These are phyloP conservation scores for Nakaseomyces nivariensis DNA, from an alignment of 1,139 yeast species.

Conservation along the genomic window DNA sequence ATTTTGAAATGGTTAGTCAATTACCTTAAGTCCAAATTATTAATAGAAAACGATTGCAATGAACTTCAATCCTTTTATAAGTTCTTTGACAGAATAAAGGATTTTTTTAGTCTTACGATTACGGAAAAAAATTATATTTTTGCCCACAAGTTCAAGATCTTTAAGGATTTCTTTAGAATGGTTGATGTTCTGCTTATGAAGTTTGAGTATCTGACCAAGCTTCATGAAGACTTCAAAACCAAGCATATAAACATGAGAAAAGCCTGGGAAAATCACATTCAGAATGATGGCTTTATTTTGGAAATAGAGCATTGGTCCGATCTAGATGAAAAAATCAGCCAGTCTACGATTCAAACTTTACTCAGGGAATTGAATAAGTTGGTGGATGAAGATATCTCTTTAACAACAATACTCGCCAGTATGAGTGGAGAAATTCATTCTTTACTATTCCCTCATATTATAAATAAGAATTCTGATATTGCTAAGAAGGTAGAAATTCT, in stretches of 20 bases:
- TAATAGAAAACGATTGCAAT: not conserved
- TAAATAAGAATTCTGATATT: not conserved
- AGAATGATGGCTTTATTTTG: not conserved
- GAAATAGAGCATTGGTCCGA: not conserved
- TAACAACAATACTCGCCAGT: not conserved
- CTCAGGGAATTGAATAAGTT: not conserved
- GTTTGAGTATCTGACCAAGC: not conserved
- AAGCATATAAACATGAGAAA: constrained; percentile 2
- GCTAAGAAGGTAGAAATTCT: not conserved
- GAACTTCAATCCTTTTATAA: not conserved
- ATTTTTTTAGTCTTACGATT: not conserved
- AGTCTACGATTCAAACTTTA: not conserved
- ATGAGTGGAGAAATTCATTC: not conserved
- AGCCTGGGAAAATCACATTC: not conserved
- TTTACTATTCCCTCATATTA: not conserved
- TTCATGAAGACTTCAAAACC: not conserved
- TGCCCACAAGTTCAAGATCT: not conserved
- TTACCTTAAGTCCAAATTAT: not conserved
- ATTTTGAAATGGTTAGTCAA: not conserved
- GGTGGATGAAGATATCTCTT: not conserved
- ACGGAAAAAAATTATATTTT: not conserved
- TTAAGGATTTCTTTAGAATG: not conserved
- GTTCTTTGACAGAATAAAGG: not conserved
- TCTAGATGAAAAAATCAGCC: not conserved
- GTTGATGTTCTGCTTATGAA: not conserved